Evolutionary conservation across 2,329 filamentous ascomycete genomes (phyloP).

Genomic region (Colletotrichum tabaci): DNA sequence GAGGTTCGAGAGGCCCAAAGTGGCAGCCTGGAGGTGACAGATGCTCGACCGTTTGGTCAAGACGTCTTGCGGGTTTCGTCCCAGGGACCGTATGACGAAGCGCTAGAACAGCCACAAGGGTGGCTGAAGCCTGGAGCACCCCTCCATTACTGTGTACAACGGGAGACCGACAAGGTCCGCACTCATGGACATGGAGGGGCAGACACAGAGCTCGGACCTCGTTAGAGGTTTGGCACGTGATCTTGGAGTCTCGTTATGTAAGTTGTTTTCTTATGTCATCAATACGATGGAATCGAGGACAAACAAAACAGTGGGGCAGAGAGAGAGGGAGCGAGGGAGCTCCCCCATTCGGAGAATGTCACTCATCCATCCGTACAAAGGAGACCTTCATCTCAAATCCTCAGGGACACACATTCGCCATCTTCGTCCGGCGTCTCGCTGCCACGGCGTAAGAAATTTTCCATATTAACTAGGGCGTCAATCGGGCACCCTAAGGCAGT

Average conservation of each 20-base stretch:
- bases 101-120: constrained; percentile 39
- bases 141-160: constrained; percentile 24
- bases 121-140: constrained; percentile 41
- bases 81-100: constrained; percentile 38
- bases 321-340: background rate
- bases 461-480: background rate
- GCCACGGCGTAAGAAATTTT: background rate
- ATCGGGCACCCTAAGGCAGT: background rate
- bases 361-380: too few relatives aligned
- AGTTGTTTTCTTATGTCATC: constrained; percentile 5
- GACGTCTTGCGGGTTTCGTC: constrained; percentile 37
- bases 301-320: background rate
- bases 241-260: rapidly evolving
- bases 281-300: too few relatives aligned
- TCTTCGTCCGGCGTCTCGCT: background rate
- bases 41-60: constrained; percentile 29
- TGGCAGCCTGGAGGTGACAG: constrained; percentile 32
- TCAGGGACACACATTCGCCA: background rate
- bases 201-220: constrained; percentile 26
- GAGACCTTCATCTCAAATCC: background rate
- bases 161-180: constrained; percentile 32
- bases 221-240: background rate
- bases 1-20: constrained; percentile 20
- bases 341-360: background rate
- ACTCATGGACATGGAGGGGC: constrained; percentile 26